Percentiles rank a stretch among this genome's conserved stretches.
Conservation (phyloP, 352 stramenopile genomes). For the Phytopythium delawarense region DNA sequence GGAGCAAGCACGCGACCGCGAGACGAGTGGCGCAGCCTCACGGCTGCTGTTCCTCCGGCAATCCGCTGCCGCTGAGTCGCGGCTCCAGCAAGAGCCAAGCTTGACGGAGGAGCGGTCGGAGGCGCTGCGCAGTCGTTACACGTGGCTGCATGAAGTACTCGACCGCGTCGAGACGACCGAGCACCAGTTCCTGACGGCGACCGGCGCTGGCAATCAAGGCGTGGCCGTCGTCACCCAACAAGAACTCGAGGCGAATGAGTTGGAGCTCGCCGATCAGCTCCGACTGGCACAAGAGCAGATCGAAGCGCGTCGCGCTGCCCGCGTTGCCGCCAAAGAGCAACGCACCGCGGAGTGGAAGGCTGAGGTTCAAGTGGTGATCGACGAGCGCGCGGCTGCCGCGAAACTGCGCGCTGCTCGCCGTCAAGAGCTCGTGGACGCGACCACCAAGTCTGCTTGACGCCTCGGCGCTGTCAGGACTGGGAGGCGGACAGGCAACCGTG, state of each 20-base stretch:
- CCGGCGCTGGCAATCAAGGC: background rate
- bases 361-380: conserved; percentile 26
- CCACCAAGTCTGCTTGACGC: conserved; percentile 2
- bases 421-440: conserved; percentile 13
- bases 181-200: background rate
- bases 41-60: conserved; percentile 45
- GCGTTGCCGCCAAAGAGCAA: conserved; percentile 28
- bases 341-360: conserved; percentile 26
- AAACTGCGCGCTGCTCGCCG: conserved; percentile 28
- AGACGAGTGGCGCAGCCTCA: conserved; percentile 50
- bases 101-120: conserved; percentile 43
- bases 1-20: conserved; percentile 47
- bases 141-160: conserved; percentile 27
- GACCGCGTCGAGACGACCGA: background rate
- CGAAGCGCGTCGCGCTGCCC: conserved; percentile 22
- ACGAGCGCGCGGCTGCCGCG: conserved; percentile 28
- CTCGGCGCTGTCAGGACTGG: background rate
- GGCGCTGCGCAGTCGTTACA: conserved; percentile 31
- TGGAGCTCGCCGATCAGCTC: conserved; percentile 27
- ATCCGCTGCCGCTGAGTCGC: conserved; percentile 28
- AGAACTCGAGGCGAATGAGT: conserved; percentile 27
- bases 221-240: conserved; percentile 1
- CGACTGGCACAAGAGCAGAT: conserved; percentile 16
- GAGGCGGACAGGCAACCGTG: background rate
- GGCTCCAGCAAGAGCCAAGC: conserved; percentile 31